Base-by-base conservation (phyloP, 495 filamentous ascomycete species). In the Aspergillus affinis region DNA sequence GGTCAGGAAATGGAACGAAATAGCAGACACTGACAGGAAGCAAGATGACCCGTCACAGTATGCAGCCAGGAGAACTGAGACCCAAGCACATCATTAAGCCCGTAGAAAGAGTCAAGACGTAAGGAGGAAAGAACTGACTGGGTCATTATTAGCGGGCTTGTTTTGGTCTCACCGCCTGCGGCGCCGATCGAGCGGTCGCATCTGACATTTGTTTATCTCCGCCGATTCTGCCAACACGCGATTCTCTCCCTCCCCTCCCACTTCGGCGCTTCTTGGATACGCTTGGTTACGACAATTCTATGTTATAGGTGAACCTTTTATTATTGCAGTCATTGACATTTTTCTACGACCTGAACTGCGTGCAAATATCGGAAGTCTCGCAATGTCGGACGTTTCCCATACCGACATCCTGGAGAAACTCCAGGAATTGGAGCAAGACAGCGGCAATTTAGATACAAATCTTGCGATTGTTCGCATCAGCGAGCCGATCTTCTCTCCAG, bases 401-500 rank as follows among this genome's bases (percentile, higher is more conserved):
- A 59, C 72, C 1, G 67, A 77, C 50, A 67, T 74, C 20, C 69
- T 78, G 6, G 60, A 69, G 36, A 66, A 72, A 51, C 72, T 84
- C 36, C 69, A 70, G 46, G 54, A 69, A 17, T 67, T 86, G 1
- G 65, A 80, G 44, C 56, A 76, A n/a, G 64, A 75, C 30, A 71
- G 84, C 47, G 84, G 85, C 21, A 71, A 76, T n/a, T 62, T 75
- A 52, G 77, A 74, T 50, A 64, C 67, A n/a, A 69, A 67, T 61
- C 80, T 93, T 54, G 85, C 87, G 57, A 89, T 95, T 62, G 75
- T 93, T 61, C 85, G 84, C 54, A 84, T 93, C 68, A 88, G 86
- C 69, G 90, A 93, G 64, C 87, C 88, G 50, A 87, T 91, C 52
- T 85, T 82, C 29, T 72, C 80, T 17, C 65, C 72, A 17, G 75